These are phyloP conservation scores for Protea cynaroides DNA, from an alignment of 164 flowering plant species.

Conservation along the genomic window DNA sequence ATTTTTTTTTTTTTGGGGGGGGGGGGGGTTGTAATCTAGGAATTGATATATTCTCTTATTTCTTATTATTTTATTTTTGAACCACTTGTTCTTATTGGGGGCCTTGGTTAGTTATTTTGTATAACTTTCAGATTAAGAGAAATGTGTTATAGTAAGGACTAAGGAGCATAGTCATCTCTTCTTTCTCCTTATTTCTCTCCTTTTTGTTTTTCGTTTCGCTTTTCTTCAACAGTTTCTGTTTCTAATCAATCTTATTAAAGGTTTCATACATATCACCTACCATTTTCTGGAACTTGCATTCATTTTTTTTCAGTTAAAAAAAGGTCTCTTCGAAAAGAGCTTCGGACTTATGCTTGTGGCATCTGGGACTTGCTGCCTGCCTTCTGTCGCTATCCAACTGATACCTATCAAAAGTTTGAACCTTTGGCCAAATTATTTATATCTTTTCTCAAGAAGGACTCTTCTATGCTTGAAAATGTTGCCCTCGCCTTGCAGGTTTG, in stretches of 20 bases:
- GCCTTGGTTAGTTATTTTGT: too few relatives aligned
- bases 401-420: constrained; percentile 39
- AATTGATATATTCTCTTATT: too few relatives aligned
- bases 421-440: constrained; percentile 40
- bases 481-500: constrained; percentile 62
- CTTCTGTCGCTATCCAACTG: constrained; percentile 67
- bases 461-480: constrained; percentile 47
- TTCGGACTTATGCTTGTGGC: constrained; percentile 49
- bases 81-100: too few relatives aligned
- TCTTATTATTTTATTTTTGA: too few relatives aligned
- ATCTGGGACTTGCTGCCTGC: constrained; percentile 74
- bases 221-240: neutral
- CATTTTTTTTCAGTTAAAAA: constrained; percentile 45
- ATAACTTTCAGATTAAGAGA: too few relatives aligned
- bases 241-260: neutral
- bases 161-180: neutral
- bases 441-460: constrained; percentile 41
- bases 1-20: too few relatives aligned
- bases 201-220: neutral
- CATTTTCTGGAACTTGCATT: constrained; percentile 10
- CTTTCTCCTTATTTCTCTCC: neutral
- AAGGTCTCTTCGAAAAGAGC: constrained; percentile 33
- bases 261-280: neutral
- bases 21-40: too few relatives aligned
- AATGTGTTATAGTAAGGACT: too few relatives aligned